Conservation (phyloP, 2,329 filamentous ascomycete genomes). For the Colletotrichum tamarilloi region DNA sequence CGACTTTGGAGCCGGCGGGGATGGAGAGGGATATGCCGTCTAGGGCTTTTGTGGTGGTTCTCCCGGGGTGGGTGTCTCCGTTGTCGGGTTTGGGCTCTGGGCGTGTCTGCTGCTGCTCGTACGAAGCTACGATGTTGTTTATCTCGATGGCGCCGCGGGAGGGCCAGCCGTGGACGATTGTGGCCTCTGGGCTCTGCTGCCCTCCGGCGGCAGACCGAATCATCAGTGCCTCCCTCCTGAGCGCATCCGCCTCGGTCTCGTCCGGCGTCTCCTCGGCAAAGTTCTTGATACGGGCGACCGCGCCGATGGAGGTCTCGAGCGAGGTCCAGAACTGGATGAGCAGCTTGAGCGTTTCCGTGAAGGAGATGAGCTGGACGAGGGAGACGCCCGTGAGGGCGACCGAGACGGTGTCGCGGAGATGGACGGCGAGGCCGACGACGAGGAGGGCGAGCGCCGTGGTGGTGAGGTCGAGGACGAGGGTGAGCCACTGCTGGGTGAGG, state of each 20-base stretch:
- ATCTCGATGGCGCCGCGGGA: constrained; percentile 45
- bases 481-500: constrained; percentile 68
- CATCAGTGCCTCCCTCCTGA: not conserved
- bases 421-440: constrained; percentile 57
- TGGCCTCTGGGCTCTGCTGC: not conserved
- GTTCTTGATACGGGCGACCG: constrained; percentile 42
- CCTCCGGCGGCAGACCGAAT: not conserved
- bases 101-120: not conserved
- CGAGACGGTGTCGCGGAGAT: constrained; percentile 28
- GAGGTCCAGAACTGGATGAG: constrained; percentile 48
- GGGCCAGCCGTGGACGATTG: constrained; percentile 46
- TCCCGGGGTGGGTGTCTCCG: constrained; percentile 8
- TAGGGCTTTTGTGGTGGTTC: constrained; percentile 37
- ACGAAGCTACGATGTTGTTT: constrained; percentile 36
- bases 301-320: constrained; percentile 44
- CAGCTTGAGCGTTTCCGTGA: constrained; percentile 46
- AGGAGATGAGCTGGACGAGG: constrained; percentile 46
- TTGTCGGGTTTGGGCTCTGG: constrained; percentile 40
- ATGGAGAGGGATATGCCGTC: constrained; percentile 54
- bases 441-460: constrained; percentile 58
- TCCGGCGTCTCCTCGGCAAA: constrained; percentile 43
- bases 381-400: constrained; percentile 40
- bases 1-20: constrained; percentile 45
- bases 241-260: constrained; percentile 40
- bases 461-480: constrained; percentile 61